Evolutionary conservation across 805 yeast species (phyloP).

Genomic region (Nakazawaea pomicola): DNA sequence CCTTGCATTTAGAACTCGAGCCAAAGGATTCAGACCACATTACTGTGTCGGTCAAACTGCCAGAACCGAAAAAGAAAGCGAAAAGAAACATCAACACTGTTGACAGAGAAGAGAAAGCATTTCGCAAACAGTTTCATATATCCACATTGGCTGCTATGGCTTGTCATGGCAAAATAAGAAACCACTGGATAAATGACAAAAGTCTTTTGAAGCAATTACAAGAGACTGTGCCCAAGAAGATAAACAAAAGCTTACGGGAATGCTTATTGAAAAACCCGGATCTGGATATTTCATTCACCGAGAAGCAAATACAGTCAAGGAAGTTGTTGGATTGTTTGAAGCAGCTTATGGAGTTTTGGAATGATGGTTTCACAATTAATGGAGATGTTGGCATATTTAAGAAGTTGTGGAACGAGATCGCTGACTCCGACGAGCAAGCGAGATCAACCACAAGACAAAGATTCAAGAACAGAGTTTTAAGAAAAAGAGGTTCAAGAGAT

Average conservation of each 20-base stretch:
- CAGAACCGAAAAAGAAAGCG: slow-evolving; percentile 19
- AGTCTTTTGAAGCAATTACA: slow-evolving; percentile 35
- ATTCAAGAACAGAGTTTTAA: slow-evolving; percentile 38
- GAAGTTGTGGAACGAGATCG: slow-evolving; percentile 46
- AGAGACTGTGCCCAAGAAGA: slow-evolving; percentile 40
- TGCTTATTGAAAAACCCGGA: slow-evolving; percentile 15
- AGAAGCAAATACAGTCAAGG: slow-evolving; percentile 46
- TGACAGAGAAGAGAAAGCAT: slow-evolving; percentile 48
- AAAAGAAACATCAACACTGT: slow-evolving; percentile 29
- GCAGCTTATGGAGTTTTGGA: slow-evolving; percentile 61
- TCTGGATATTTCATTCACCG: slow-evolving; percentile 1
- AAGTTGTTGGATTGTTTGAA: slow-evolving; percentile 74
- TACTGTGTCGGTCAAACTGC: slow-evolving; percentile 13
- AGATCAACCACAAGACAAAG: slow-evolving; percentile 15
- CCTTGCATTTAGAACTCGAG: slow-evolving; percentile 23
- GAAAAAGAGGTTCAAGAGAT: slow-evolving; percentile 66
- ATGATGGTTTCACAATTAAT: slow-evolving; percentile 44
- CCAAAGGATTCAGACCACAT: slow-evolving; percentile 9
- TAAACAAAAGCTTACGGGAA: slow-evolving; percentile 38
- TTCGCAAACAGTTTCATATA: slow-evolving; percentile 54
- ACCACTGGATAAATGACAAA: slow-evolving; percentile 64
- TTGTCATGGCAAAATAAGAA: slow-evolving; percentile 63
- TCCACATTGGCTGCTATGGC: slow-evolving; percentile 53
- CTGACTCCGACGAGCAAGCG: slow-evolving; percentile 9
- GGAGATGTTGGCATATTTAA: slow-evolving; percentile 30